A percentile compares a stretch with the other conserved stretches of the same genome.
phyloP scores from a whole-genome alignment of 2,329 filamentous ascomycete species.

The Monosporascus sp. region DNA sequence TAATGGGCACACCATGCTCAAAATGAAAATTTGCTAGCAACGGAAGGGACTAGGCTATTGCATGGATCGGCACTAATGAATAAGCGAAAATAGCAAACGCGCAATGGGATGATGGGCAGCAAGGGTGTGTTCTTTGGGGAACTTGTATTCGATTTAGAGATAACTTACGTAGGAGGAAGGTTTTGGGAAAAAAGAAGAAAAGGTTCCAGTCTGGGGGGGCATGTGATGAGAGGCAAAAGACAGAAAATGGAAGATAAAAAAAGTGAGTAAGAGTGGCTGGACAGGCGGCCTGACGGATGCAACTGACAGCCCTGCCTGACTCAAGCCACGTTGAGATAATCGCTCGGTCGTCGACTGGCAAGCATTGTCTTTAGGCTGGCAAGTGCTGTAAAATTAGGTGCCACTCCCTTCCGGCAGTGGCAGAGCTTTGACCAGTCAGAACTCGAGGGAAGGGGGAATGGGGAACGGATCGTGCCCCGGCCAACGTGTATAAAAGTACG shows the following conservation, averaged over 20 bases:
- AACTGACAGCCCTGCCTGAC: background rate
- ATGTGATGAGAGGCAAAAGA: too few species aligned
- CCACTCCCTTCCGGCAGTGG: background rate
- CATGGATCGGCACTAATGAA: background rate
- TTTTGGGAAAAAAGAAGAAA: too few species aligned
- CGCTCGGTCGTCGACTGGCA: background rate
- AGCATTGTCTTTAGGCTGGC: background rate
- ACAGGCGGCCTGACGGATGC: background rate
- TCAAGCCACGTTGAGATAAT: background rate
- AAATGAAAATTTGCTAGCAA: background rate
- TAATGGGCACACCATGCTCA: background rate
- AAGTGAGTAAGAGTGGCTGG: background rate
- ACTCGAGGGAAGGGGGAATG: background rate
- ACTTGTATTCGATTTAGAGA: too few species aligned
- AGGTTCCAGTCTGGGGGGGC: too few species aligned
- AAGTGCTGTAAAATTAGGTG: background rate
- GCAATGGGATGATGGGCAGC: background rate
- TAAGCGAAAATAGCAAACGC: background rate
- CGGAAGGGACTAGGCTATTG: background rate
- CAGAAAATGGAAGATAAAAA: background rate
- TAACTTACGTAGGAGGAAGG: too few species aligned
- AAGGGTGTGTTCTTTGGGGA: too few species aligned
- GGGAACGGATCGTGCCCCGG: background rate
- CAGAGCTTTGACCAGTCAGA: slow-evolving; percentile 1
- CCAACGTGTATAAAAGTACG: slow-evolving; percentile 9